Evolutionary conservation across 306 rosid species (phyloP).

Genomic region (Lathyrus sativus): DNA sequence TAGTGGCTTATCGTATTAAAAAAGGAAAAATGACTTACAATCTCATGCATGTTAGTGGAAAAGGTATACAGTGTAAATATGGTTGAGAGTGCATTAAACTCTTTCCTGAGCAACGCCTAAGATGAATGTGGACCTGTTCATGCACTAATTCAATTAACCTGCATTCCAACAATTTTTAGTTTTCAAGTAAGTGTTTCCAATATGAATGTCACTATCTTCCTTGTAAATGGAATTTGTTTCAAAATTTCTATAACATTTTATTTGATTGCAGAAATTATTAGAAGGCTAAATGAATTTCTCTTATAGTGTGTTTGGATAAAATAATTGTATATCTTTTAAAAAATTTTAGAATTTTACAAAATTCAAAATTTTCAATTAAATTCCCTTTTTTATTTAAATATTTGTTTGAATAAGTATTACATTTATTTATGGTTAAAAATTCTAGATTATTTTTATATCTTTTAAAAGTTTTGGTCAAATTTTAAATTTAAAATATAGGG

Average conservation of each 20-base stretch:
- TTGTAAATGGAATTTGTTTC: constrained; percentile 1
- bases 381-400: too few species aligned
- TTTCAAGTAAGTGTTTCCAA: constrained; percentile 13
- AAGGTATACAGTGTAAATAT: constrained; percentile 17
- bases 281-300: too few species aligned
- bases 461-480: too few species aligned
- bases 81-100: constrained; percentile 20
- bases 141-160: not conserved
- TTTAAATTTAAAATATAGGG: too few species aligned
- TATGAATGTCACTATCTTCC: constrained; percentile 21
- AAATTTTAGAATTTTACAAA: too few species aligned
- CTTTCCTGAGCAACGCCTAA: not conserved
- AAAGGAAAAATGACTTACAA: not conserved
- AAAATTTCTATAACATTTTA: not conserved
- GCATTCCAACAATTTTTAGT: constrained; percentile 1
- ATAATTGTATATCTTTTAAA: too few species aligned
- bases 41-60: constrained; percentile 12
- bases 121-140: constrained; percentile 4
- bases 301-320: too few species aligned
- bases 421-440: too few species aligned
- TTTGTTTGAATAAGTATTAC: too few species aligned
- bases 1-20: constrained; percentile 4
- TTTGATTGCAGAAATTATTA: too few species aligned
- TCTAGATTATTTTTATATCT: too few species aligned
- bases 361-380: too few species aligned